A percentile compares a stretch with the other conserved stretches of the same genome.
phyloP scores from a whole-genome alignment of 2,329 filamentous ascomycete genomes.

The Xylaria digitata region DNA sequence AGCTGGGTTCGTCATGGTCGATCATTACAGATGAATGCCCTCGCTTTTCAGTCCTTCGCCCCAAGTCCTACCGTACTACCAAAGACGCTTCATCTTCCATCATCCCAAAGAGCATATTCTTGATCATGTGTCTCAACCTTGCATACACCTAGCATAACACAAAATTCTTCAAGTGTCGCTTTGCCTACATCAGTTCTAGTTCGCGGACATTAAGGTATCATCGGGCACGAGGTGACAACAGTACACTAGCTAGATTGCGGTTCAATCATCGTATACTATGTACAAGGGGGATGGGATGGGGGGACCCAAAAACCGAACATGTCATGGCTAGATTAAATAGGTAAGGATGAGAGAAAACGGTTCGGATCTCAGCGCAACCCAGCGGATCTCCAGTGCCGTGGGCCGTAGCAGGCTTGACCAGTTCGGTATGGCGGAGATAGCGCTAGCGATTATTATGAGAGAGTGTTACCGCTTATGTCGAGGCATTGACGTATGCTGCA shows the following conservation, averaged over 20 bases:
- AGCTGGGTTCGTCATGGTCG: constrained; percentile 32
- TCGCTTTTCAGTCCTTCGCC: constrained; percentile 4
- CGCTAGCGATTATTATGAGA: constrained; percentile 20
- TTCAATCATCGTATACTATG: background rate
- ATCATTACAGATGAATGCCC: constrained; percentile 27
- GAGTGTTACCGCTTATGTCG: constrained; percentile 25
- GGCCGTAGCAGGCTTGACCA: constrained; percentile 9
- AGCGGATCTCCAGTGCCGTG: constrained; percentile 18
- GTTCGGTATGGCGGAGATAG: constrained; percentile 24
- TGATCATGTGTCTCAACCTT: background rate
- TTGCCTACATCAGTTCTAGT: constrained; percentile 14
- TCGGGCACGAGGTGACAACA: constrained; percentile 10
- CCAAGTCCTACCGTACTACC: too few relatives aligned
- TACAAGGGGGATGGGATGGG: background rate
- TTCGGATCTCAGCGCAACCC: constrained; percentile 24
- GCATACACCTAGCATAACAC: background rate
- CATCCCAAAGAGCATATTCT: background rate
- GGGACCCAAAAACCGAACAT: background rate
- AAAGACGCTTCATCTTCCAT: too few relatives aligned
- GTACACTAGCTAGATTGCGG: background rate
- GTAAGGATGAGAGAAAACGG: constrained; percentile 29
- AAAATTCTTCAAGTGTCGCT: background rate
- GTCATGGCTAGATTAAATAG: constrained; percentile 19
- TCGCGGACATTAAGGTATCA: constrained; percentile 9
- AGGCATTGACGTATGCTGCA: constrained; percentile 23